Base-by-base conservation (phyloP, 768 basidiomycete species). In the Dacryopinax spathularia region DNA sequence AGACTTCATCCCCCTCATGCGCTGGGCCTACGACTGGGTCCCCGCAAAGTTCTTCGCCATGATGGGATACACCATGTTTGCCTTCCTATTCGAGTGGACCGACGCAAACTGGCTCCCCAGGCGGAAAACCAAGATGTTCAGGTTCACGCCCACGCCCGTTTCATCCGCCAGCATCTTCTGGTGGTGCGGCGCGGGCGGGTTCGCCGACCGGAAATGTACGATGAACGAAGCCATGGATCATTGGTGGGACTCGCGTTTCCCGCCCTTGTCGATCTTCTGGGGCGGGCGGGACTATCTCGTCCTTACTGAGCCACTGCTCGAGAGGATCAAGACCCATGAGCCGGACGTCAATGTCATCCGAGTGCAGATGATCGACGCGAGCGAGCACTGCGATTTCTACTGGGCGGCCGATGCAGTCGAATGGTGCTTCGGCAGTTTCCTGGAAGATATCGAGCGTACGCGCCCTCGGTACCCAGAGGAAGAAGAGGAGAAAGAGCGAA, bases 1-100 rank as follows among this genome's bases (percentile, higher is more conserved):
- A 66, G 79, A 80, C 66, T 80, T 79, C 64, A 80, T 80, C 59
- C 79, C 79, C 2, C 69, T 80, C 37, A 80, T 80, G 79, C 68
- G 76, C n/a, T 73, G 73, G 69, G 72, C 76, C 12, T 79, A 79
- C 69, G 73, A 79, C 63, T 76, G 71, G 65, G 74, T 72, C 9
- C 79, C 79, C 2, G 71, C 77, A 2, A 73, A 71, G 62, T 60
- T 77, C 1, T 80, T 79, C 63, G 78, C 72, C 7, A 61, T 71
- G 20, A 69, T 79, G 48, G 78, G 77, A 5, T 79, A 78, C 64
- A 73, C 71, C 33, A 79, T 80, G 79, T 80, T 79, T 66, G 75
- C 78, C 4, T 79, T 77, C 71, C 70, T 79, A 16, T 77, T 77
- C 68, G 68, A 71, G 10, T 79, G 79, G 79, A 80, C 79, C 3